Base-by-base conservation (phyloP, 345 rosid genomes). In the Eucalyptus urophylla region DNA sequence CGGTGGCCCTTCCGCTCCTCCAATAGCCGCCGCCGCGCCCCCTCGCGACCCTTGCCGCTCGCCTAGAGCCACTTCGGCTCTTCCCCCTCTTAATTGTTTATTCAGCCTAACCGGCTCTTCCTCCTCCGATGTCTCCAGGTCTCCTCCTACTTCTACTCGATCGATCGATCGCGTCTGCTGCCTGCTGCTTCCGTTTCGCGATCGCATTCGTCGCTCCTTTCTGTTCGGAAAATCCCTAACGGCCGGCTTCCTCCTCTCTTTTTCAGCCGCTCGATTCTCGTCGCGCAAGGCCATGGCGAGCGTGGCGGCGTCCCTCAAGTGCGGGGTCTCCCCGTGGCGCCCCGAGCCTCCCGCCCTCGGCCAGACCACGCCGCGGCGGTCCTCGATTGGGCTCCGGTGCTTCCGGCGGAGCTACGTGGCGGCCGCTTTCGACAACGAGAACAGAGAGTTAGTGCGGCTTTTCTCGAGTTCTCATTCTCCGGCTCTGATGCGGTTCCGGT, bases 391-490 rank as follows among this genome's bases (percentile, higher is more conserved):
- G 67, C 92, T 92, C 62, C 88, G 92, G 58, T 90, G 88, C 91
- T 90, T 92, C 80, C 92, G 92, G 58, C 92, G 97, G 89, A 91
- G 93, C 91, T 91, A 87, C 90, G 97, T 94, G 86, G 95, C 92
- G 31, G 94, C 99, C 25, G 76, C 91, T 53, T 95, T 96, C 89
- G 95, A 96, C n/a, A 96, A 96, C 87, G 97, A 96, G 86, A 96
- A 96, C 92, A 95, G 98, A 91, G 99, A 97, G 98, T 96, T 80
- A 81, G 96, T 93, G 22, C 15, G 22, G 17, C 53, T 83, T 33
- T 8, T 45, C 24, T 14, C 24, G 27, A 8, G n/a, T 49, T 49
- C 14, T 76, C 27, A 2, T 5, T 86, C 21, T n/a, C 47, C 15
- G n/a, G 24, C 6, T 31, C 25, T 25, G 72, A 14, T 4, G 60